A percentile compares a stretch with the other conserved stretches of the same genome.
phyloP scores from a whole-genome alignment of 176 grass and related monocot species.

The Stipa capillata region DNA sequence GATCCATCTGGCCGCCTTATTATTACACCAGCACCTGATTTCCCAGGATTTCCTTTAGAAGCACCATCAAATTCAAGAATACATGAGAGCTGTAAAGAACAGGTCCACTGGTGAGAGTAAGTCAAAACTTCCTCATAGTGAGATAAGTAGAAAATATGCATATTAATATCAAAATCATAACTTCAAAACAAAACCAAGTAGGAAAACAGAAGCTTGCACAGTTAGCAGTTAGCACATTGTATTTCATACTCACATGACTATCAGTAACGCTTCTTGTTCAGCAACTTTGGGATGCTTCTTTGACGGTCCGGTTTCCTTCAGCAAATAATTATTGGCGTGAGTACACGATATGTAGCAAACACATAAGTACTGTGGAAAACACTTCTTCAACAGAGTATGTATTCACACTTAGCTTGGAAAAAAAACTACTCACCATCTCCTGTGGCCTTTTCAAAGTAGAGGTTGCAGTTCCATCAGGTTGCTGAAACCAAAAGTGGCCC shows the following conservation, averaged over 20 bases:
- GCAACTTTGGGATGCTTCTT: slow-evolving; percentile 34
- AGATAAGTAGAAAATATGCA: slow-evolving; percentile 2
- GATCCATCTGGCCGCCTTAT: slow-evolving; percentile 57
- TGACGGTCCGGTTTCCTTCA: slow-evolving; percentile 32
- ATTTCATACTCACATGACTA: slow-evolving; percentile 44
- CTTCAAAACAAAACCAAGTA: not conserved
- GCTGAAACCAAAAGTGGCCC: slow-evolving; percentile 30
- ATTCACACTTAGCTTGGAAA: not conserved
- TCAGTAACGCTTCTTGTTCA: slow-evolving; percentile 17
- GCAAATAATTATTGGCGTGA: not conserved
- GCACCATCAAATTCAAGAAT: slow-evolving; percentile 90
- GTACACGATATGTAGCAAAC: not conserved
- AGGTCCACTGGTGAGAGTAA: slow-evolving; percentile 1
- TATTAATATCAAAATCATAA: not conserved
- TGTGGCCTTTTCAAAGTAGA: slow-evolving; percentile 39
- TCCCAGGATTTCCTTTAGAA: slow-evolving; percentile 91
- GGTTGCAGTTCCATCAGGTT: slow-evolving; percentile 59
- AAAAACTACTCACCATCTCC: slow-evolving; percentile 36
- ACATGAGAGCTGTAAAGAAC: slow-evolving; percentile 52
- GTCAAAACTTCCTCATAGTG: not conserved
- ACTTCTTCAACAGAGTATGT: not conserved
- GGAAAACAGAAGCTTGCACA: not conserved
- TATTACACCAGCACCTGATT: slow-evolving; percentile 73
- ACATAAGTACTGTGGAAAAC: not conserved
- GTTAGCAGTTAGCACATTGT: not conserved